Evolutionary conservation across 495 filamentous ascomycete species (phyloP), one percentile per base, ranked within the genome.

Genomic region (Penicillium odoratum): DNA sequence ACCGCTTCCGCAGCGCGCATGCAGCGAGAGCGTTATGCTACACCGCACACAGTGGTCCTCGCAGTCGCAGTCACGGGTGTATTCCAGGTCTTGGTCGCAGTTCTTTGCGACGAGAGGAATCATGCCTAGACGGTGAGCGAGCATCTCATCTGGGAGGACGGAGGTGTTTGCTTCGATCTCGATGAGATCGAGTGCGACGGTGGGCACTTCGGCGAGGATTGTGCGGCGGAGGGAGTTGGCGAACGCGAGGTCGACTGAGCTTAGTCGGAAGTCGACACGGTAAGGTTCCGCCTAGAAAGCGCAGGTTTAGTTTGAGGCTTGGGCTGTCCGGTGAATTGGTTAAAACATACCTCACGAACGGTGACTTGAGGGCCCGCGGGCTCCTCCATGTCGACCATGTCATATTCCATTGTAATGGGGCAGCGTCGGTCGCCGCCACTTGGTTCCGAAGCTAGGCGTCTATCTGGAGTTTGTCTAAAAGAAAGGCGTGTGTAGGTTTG

Each of bases 1-100:
- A 18, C 91, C 91, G 53, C 90, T 84, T 16, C 83, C 77, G 73
- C 92, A 98, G 58, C 88, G 85, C 36, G 92, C 91, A 64, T 95
- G 84, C 33, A 98, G 81, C 10, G 79, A 84, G 3, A 98, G 82
- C 30, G 83, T 89, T 43, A 97, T 90, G 66, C 87, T 89, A 78
- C 94, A 98, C 54, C 86, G 81, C 59, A 93, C 88, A 76, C 94
- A 98, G 78, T 91, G 88, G 61, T 90, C 84, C 50, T 97, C 93
- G 78, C 94, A 98, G 60, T 93, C 90, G 78, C 94, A 98, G 71
- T 98, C 94, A 54, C 93, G 87, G n/a, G 88, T 88, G 77, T 96
- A 96, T 56, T 87, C 78, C 30, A 98, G 81, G 50, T 89, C 85
- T 54, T 85, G 78, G 50, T 97, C 91, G 69, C 93, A 87, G 66